These are phyloP conservation scores for Iris macrosiphon DNA, from an alignment of 106 monocot species.

Conservation along the genomic window DNA sequence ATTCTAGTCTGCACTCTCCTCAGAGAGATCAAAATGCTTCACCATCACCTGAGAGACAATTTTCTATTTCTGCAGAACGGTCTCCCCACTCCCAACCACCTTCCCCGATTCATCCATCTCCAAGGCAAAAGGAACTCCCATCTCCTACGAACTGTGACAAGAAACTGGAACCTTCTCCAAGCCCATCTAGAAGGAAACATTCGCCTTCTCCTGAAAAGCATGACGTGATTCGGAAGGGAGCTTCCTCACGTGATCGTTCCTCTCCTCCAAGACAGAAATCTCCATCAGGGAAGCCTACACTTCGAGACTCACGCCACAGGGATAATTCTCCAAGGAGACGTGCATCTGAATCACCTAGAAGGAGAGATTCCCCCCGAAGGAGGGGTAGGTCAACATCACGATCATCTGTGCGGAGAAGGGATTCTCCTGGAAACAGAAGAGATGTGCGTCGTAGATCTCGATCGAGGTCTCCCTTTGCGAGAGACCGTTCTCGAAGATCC, in stretches of 20 bases:
- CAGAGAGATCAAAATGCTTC: slow-evolving; percentile 14
- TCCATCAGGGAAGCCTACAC: slow-evolving; percentile 20
- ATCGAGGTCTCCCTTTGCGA: slow-evolving; percentile 50
- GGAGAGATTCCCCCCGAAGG: slow-evolving; percentile 32
- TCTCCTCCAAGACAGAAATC: slow-evolving; percentile 31
- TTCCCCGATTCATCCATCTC: slow-evolving; percentile 3
- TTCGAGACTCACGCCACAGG: slow-evolving; percentile 15
- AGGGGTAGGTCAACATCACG: slow-evolving; percentile 31
- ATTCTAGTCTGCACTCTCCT: slow-evolving; percentile 12
- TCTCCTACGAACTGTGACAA: slow-evolving; percentile 8
- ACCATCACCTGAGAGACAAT: slow-evolving; percentile 21
- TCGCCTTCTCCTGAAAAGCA: slow-evolving; percentile 26
- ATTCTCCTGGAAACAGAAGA: slow-evolving; percentile 33
- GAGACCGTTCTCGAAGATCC: slow-evolving; percentile 30
- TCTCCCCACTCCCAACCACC: slow-evolving; percentile 12
- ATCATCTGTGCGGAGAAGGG: slow-evolving; percentile 40
- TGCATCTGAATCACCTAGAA: slow-evolving; percentile 24
- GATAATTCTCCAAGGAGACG: slow-evolving; percentile 28
- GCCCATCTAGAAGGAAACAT: slow-evolving; percentile 10
- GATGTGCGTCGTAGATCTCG: slow-evolving; percentile 19
- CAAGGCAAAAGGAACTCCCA: not conserved
- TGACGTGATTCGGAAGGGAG: slow-evolving; percentile 14
- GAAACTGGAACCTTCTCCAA: slow-evolving; percentile 15
- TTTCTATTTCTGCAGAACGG: slow-evolving; percentile 19
- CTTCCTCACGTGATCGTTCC: slow-evolving; percentile 19